Percentiles rank a stretch among this genome's conserved stretches.
These are phyloP conservation scores for Sequoia sempervirens DNA, from an alignment of 75 land plant species.

Conservation along the genomic window DNA sequence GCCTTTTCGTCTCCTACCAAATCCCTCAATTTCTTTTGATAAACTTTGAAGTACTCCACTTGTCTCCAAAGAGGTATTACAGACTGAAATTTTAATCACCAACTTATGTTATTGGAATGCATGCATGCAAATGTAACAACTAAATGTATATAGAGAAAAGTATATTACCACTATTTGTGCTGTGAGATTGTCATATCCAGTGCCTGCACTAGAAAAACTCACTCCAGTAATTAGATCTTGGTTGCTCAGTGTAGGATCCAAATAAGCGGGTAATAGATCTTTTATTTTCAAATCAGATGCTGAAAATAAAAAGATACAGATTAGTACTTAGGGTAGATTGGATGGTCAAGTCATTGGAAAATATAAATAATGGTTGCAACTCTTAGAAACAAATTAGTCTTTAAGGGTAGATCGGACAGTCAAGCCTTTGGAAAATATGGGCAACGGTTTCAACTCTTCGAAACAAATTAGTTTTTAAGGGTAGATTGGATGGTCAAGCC, in stretches of 20 bases:
- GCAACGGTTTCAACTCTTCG: no score
- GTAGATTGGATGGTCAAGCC: no score
- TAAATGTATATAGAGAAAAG: not conserved
- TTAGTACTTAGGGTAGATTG: no score
- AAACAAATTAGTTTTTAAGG: no score
- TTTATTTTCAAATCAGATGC: constrained; percentile 1
- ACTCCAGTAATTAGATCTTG: constrained; percentile 10
- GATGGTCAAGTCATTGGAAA: no score
- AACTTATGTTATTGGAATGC: not conserved
- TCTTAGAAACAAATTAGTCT: no score
- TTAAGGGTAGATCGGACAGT: no score
- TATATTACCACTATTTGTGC: not conserved
- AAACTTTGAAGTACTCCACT: constrained; percentile 41
- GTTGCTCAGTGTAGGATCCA: constrained; percentile 2
- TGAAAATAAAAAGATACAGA: not conserved
- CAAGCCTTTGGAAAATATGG: no score
- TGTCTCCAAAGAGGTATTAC: constrained; percentile 34
- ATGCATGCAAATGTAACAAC: not conserved
- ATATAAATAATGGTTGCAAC: no score
- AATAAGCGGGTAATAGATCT: not conserved
- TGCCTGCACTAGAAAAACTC: constrained; percentile 1
- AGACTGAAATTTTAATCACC: constrained; percentile 11
- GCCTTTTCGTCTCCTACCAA: constrained; percentile 39
- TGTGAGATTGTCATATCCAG: constrained; percentile 7
- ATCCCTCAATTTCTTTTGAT: constrained; percentile 26